These are phyloP conservation scores for Anthracocystis walkeri DNA, from an alignment of 1,284 basidiomycete genomes.

Conservation along the genomic window DNA sequence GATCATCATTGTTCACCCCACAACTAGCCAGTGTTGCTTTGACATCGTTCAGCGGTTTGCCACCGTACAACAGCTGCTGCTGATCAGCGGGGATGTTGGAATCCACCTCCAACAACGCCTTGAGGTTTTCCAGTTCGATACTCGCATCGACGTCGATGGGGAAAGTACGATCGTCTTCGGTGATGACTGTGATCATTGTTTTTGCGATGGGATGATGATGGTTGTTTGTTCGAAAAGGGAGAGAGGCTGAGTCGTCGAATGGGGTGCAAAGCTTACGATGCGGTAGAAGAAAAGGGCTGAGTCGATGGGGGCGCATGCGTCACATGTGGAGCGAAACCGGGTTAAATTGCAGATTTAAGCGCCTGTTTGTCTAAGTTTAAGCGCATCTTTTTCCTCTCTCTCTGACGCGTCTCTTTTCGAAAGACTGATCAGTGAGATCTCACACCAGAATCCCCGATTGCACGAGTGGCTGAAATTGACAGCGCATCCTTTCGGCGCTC, in stretches of 20 bases:
- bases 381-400: neutral
- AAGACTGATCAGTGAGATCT: neutral
- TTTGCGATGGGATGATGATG: neutral
- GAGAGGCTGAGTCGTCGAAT: constrained; percentile 4
- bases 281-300: neutral
- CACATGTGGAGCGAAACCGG: constrained; percentile 10
- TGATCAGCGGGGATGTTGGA: constrained; percentile 47
- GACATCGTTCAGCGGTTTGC: constrained; percentile 39
- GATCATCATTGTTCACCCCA: constrained; percentile 60
- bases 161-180: constrained; percentile 58
- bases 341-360: neutral
- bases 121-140: constrained; percentile 65
- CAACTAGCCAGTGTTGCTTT: constrained; percentile 50
- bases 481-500: constrained; percentile 9
- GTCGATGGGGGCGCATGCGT: neutral
- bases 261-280: neutral
- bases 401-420: constrained; percentile 7
- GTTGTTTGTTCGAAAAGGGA: neutral
- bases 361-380: neutral
- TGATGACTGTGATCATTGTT: constrained; percentile 64
- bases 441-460: too few species aligned
- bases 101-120: constrained; percentile 64
- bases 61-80: constrained; percentile 54
- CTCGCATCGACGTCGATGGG: constrained; percentile 59
- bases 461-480: neutral